These are phyloP conservation scores for Thelonectria rubi DNA, from an alignment of 2,329 filamentous ascomycete genomes.

Conservation along the genomic window DNA sequence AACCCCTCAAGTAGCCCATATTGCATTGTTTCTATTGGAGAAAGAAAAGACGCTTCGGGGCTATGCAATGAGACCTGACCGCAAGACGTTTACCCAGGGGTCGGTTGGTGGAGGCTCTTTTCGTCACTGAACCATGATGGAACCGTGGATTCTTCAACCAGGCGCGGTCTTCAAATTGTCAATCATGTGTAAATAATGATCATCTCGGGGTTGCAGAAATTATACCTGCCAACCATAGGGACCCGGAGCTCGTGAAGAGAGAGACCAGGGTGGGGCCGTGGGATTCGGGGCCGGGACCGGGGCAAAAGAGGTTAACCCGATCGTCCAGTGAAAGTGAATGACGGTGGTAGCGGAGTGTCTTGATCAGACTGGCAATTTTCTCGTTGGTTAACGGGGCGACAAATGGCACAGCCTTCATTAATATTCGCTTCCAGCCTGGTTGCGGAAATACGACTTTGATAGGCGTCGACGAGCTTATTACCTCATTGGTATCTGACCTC, in stretches of 20 bases:
- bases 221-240: no score
- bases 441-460: background rate
- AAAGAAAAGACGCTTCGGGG: background rate
- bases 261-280: constrained; percentile 14
- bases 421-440: background rate
- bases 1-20: background rate
- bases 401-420: constrained; percentile 4
- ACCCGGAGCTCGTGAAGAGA: background rate
- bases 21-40: background rate
- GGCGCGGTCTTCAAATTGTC: background rate
- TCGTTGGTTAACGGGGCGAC: background rate
- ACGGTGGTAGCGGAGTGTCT: constrained; percentile 11
- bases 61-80: background rate
- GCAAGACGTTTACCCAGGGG: background rate
- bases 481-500: background rate
- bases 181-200: background rate
- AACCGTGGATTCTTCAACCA: background rate
- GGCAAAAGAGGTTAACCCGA: constrained; percentile 8
- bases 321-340: background rate
- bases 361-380: background rate
- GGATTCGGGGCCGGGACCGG: constrained; percentile 3
- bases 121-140: background rate
- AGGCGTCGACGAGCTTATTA: background rate
- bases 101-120: background rate
- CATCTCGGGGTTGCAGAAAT: background rate